These are phyloP conservation scores for Neoscytalidium dimidiatum DNA, from an alignment of 2,329 filamentous ascomycete species.

Conservation along the genomic window DNA sequence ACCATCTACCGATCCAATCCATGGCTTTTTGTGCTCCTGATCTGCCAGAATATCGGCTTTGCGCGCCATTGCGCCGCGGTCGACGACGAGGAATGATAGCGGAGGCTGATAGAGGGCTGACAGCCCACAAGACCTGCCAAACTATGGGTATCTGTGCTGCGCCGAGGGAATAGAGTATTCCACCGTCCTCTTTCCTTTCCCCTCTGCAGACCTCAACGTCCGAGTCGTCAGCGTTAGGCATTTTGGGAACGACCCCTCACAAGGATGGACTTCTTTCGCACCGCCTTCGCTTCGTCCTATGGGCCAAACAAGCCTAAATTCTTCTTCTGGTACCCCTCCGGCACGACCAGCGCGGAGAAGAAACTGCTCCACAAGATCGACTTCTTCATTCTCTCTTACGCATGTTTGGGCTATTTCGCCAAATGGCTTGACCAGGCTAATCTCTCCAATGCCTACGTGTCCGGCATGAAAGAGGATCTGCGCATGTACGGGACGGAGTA, in stretches of 20 bases:
- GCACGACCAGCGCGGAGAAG: conserved; percentile 20
- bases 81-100: not conserved
- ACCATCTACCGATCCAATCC: not conserved
- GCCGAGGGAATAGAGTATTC: not conserved
- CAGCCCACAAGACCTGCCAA: not conserved
- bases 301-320: not conserved
- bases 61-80: not conserved
- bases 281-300: not conserved
- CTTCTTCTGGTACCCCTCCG: conserved; percentile 18
- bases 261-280: not conserved
- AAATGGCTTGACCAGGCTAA: conserved; percentile 29
- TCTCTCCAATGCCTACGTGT: conserved; percentile 30
- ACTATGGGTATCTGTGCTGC: not conserved
- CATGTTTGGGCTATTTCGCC: conserved; percentile 24
- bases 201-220: not conserved
- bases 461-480: conserved; percentile 32
- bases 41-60: not conserved
- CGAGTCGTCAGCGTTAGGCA: not conserved
- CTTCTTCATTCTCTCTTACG: conserved; percentile 21
- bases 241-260: not conserved
- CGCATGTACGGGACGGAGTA: conserved; percentile 22
- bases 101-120: not conserved
- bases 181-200: not conserved
- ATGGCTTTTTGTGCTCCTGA: not conserved
- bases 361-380: conserved; percentile 25